These are phyloP conservation scores for Helianthus annuus DNA, from an alignment of 129 eudicot genomes.

Conservation along the genomic window DNA sequence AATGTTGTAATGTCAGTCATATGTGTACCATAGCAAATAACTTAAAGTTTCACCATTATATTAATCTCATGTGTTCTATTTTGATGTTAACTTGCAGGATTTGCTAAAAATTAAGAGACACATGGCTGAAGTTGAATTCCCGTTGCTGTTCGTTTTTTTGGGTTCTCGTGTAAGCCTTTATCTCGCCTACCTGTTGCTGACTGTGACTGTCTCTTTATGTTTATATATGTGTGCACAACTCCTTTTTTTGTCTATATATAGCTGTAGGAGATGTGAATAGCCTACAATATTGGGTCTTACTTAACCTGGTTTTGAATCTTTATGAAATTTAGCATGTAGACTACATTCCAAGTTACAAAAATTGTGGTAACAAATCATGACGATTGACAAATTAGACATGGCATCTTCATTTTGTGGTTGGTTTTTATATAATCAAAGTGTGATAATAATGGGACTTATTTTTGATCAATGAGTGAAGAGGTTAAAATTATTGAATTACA, in stretches of 20 bases:
- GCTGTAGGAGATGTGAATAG: neutral
- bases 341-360: too few species aligned
- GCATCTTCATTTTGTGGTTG: neutral
- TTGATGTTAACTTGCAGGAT: constrained; percentile 38
- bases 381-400: neutral
- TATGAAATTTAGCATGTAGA: neutral
- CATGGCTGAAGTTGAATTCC: constrained; percentile 61
- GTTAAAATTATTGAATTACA: too few species aligned
- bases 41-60: too few species aligned
- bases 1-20: neutral
- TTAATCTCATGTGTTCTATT: neutral
- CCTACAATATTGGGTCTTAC: neutral
- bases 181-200: constrained; percentile 54
- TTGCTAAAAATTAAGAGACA: constrained; percentile 50
- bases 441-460: neutral
- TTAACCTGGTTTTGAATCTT: neutral
- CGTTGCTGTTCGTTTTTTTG: constrained; percentile 65
- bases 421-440: neutral
- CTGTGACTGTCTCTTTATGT: constrained; percentile 13
- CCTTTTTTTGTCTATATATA: neutral
- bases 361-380: too few species aligned
- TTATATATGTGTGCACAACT: constrained; percentile 21
- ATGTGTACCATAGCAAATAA: neutral
- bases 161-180: constrained; percentile 56
- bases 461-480: neutral